Base-by-base conservation (phyloP, 129 eudicot species). In the Pseudognaphalium luteoalbum region DNA sequence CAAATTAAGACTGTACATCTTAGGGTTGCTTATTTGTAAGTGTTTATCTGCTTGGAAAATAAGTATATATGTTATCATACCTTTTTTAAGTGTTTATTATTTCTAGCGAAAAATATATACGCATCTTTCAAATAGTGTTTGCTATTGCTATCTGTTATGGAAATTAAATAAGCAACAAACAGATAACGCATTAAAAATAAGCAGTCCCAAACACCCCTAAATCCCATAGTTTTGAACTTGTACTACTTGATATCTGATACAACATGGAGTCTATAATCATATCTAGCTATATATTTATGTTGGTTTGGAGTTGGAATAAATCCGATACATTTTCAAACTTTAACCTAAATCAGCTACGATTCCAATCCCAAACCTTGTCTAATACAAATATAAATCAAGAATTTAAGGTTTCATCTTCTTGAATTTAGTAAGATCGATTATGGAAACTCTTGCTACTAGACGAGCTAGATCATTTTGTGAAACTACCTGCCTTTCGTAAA, bases 401-500 rank as follows among this genome's bases (percentile, higher is more conserved):
- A 47, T 47, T 12, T 17, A 12, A 12, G 12, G 17, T 47, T 47
- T 47, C 12, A 47, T 14, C 61, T 32, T 63, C 30, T 71, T 14
- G 25, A 39, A 29, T 5, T 67, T 54, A 80, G 67, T 74, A 74
- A 58, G 76, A 74, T 59, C 69, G 76, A 74, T 80, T 80, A 59
- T 41, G 86, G 81, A 76, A 67, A 28, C 86, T 76, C 52, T 82
- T 92, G 64, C 84, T 4, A 44, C 17, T 44, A 44, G 52, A 44
- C 4, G 54, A 14, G 16, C 54, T 47, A 47, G 54, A 47, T 47
- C 54, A n/a, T 47, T 47, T 85, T 80, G 84, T 89, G 21, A 73
- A 75, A 66, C 85, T 65, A 37, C 79, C 78, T 6, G 83, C 81
- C 64, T 80, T 89, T 30, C 80, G 87, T 19, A 71, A 44, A 4